Conservation (phyloP, 2,329 filamentous ascomycete species). For the Apiospora malaysiana region DNA sequence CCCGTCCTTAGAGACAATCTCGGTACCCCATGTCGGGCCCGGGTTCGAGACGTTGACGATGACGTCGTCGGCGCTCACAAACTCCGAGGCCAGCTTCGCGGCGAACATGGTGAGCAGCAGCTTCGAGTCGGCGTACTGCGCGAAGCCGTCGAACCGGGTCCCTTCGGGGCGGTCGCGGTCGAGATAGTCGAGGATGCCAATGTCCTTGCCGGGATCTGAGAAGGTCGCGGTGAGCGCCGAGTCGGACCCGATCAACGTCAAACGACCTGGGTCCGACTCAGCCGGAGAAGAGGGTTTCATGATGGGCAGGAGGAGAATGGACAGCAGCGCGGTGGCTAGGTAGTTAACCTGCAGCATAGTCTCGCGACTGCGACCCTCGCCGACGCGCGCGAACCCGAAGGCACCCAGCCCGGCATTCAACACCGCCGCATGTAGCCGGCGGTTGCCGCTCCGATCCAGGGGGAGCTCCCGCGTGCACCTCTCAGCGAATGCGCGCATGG, state of each 20-base stretch:
- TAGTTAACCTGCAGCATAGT: slow-evolving; percentile 56
- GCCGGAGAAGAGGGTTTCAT: slow-evolving; percentile 24
- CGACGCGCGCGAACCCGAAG: slow-evolving; percentile 32
- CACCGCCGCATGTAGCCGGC: slow-evolving; percentile 46
- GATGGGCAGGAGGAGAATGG: slow-evolving; percentile 51
- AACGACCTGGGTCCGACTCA: slow-evolving; percentile 10
- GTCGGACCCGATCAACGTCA: slow-evolving; percentile 35
- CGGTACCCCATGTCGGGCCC: slow-evolving; percentile 28
- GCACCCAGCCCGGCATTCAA: slow-evolving; percentile 38
- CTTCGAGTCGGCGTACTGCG: slow-evolving; percentile 35
- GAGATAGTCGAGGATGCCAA: slow-evolving; percentile 25
- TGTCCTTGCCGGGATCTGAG: neutral
- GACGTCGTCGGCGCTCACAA: slow-evolving; percentile 29
- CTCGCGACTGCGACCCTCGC: slow-evolving; percentile 42
- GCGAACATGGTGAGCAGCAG: slow-evolving; percentile 43
- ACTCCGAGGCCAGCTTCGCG: slow-evolving; percentile 31
- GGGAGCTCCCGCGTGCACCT: slow-evolving; percentile 37
- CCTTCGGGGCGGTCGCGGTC: slow-evolving; percentile 4
- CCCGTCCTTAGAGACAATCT: slow-evolving; percentile 23
- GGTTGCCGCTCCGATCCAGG: neutral
- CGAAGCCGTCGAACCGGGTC: slow-evolving; percentile 25
- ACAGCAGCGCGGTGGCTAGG: slow-evolving; percentile 54
- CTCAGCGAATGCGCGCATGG: slow-evolving; percentile 43
- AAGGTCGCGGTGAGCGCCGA: slow-evolving; percentile 23
- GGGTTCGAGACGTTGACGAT: slow-evolving; percentile 34